A percentile compares a stretch with the other conserved stretches of the same genome.
Conservation (phyloP, 2,329 filamentous ascomycete genomes). For the Mycogone perniciosa region DNA sequence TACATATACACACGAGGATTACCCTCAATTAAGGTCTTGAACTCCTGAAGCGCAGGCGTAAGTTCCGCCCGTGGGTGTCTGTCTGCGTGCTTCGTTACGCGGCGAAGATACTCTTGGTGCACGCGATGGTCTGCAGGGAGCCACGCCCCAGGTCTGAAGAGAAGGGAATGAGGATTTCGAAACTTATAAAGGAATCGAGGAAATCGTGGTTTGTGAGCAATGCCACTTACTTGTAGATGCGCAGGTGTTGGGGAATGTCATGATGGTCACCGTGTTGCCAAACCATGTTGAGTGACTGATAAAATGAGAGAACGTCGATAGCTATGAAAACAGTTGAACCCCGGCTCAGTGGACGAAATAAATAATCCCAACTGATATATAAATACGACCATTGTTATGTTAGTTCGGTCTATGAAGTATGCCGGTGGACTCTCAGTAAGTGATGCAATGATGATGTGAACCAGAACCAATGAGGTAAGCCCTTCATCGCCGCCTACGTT, state of each 20-base stretch:
- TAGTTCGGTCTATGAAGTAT: too few species aligned
- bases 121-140: slow-evolving; percentile 56
- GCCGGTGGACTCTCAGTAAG: too few species aligned
- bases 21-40: slow-evolving; percentile 58
- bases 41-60: slow-evolving; percentile 56
- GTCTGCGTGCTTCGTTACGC: slow-evolving; percentile 50
- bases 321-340: too few species aligned
- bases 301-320: too few species aligned
- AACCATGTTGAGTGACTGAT: slow-evolving; percentile 34
- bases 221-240: slow-evolving; percentile 36
- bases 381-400: too few species aligned
- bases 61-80: slow-evolving; percentile 41
- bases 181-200: neutral
- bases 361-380: too few species aligned
- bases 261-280: slow-evolving; percentile 45
- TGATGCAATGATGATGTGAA: too few species aligned
- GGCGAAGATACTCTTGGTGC: slow-evolving; percentile 57
- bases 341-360: too few species aligned
- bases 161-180: neutral
- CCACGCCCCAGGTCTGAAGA: slow-evolving; percentile 49
- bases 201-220: neutral
- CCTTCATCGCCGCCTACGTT: too few species aligned
- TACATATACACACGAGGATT: slow-evolving; percentile 61
- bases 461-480: too few species aligned
- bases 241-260: slow-evolving; percentile 43